Evolutionary conservation across 306 rosid genomes (phyloP), one percentile per base, ranked within the genome.

Genomic region (Malus asiatica): DNA sequence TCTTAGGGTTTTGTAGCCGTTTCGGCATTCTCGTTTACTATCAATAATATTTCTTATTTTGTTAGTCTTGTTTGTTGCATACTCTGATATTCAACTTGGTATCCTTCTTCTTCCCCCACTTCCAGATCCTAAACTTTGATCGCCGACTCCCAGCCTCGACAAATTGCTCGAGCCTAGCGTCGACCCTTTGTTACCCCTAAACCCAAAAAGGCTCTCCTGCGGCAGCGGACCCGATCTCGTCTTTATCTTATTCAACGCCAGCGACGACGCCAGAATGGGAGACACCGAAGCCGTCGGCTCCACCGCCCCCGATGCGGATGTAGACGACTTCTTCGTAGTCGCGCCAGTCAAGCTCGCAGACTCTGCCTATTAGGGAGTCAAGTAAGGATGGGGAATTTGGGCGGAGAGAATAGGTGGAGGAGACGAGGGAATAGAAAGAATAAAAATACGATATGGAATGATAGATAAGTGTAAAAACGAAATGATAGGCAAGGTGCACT

Each of bases 151-250:
- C 6, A 79, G 83, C 70, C 84, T 87, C 10, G 97, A 95, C 48
- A 92, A 88, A 65, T 92, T 90, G 48, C 97, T 92, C 2, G 86
- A 86, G 5, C 90, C 97, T 2, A 87, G 82, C 1, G 80, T 61
- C 64, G 85, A 66, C 45, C 85, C 91, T 67, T 89, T 90, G 25
- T 92, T 97, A 16, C 86, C 83, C 66, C 93, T 83, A 66, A 92
- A 88, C 33, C 97, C 93, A 23, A 89, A 84, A 70, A 92, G 90
- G 79, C 97, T 95, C 86, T 95, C 97, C 88, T 92, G 97, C 19
- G 99, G 98, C 81, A 92, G 78, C 70, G 96, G 99, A 42, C 99
- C 99, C 76, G 99, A 95, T 89, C 97, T 85, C 63, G 99, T 95
- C 93, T 95, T 95, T 48, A 95, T 95, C 84, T 86, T 84, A 74